Base-by-base conservation (phyloP, 495 filamentous ascomycete species). In the Xylaria curta region DNA sequence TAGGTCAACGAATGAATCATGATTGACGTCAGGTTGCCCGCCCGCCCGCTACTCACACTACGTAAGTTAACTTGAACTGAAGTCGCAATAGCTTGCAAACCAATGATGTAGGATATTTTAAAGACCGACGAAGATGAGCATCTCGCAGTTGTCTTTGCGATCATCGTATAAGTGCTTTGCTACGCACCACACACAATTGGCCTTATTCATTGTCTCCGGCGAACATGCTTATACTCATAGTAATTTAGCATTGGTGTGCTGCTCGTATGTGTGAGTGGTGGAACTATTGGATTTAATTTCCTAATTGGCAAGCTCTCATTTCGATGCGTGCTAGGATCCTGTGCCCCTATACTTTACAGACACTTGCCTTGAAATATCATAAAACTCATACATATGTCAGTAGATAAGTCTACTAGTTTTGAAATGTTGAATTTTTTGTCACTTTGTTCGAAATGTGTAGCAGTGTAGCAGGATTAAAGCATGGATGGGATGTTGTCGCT, bases 231-330 rank as follows among this genome's bases (percentile, higher is more conserved):
- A 3, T 31, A 31, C 49, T 53, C 3, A 3, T 31, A 31, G 28
- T 31, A 26, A 12, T 12, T 12, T 26, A 12, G 49, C 49, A 53
- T 13, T 53, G 8, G 21, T 28, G 26, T 26, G 51, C 4, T 15
- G 13, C 26, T 28, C 9, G 24, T 28, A 9, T 26, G 2, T 54
- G 49, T 53, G 4, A 3, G 19, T 10, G 26, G 13, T 33, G 4
- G 15, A 59, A 59, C 51, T 54, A 21, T 12, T 66, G 44, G 13
- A 17, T 51, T 21, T 66, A 62, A 42, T 62, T 62, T 62, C 59
- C n/a, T 42, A 38, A 42, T 21, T 62, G n/a, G 21, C n/a, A 62
- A 24, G 21, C 19, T 36, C 33, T 42, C 36, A 62, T 62, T 62
- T 62, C 33, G 36, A 42, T 62, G 17, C 38, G 8, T n/a, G 31